A percentile compares a stretch with the other conserved stretches of the same genome.
phyloP scores from a whole-genome alignment of 371 early-diverging fungal species.

The Enteropsectra breve region DNA sequence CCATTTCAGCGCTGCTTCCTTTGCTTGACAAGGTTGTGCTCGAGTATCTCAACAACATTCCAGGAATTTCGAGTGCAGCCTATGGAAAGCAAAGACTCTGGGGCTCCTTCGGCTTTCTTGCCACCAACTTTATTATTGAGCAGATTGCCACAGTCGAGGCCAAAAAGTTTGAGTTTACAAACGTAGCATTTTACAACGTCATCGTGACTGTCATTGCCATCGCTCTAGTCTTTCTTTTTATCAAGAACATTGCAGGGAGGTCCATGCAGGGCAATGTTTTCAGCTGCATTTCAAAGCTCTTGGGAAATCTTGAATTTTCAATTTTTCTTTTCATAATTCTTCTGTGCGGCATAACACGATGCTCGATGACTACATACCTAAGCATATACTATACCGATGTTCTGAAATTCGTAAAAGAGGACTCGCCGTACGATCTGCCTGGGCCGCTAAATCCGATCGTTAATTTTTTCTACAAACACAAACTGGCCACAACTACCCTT shows the following conservation, averaged over 20 bases:
- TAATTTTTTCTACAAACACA: constrained; percentile 39
- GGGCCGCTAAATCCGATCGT: constrained; percentile 6
- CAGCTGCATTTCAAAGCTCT: constrained; percentile 35
- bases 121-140: constrained; percentile 49
- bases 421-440: constrained; percentile 19
- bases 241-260: constrained; percentile 19
- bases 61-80: constrained; percentile 33
- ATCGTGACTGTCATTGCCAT: constrained; percentile 18
- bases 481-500: constrained; percentile 46
- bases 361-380: constrained; percentile 59
- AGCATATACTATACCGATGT: constrained; percentile 51
- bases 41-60: constrained; percentile 52
- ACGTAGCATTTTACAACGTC: constrained; percentile 38
- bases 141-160: constrained; percentile 17
- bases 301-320: constrained; percentile 53
- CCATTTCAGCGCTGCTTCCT: constrained; percentile 34
- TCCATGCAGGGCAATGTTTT: constrained; percentile 16
- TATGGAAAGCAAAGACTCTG: constrained; percentile 60
- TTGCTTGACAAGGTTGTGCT: constrained; percentile 56
- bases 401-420: constrained; percentile 35
- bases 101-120: constrained; percentile 55
- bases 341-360: constrained; percentile 59
- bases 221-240: constrained; percentile 24
- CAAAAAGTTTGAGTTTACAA: constrained; percentile 28
- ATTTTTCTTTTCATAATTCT: constrained; percentile 60